Evolutionary conservation across 2,329 filamentous ascomycete species (phyloP), one percentile per base, ranked within the genome.

Genomic region (Aspergillus fijiensis): DNA sequence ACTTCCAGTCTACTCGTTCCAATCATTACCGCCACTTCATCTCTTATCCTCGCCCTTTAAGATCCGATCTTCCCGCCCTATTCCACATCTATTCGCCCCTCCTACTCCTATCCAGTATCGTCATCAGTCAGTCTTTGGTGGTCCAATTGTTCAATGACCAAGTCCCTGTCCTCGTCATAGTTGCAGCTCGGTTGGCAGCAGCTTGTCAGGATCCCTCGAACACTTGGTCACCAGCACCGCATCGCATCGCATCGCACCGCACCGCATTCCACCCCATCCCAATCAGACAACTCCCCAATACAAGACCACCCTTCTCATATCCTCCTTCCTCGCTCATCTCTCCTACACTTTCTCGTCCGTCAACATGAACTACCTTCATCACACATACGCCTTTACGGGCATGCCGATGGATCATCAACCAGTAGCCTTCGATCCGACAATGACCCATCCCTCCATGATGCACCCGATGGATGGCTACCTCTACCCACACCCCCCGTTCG

Each of bases 321-420:
- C 21, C 27, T 50, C 16, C 35, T 50, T 21, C 56, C 50, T 54
- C 49, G 39, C 51, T 54, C 49, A 57, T 54, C 42, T 27, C 57
- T 60, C 33, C 53, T 53, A 25, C 21, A 7, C 57, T 56, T 29
- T 27, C 60, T 49, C 19, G 52, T 57, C 59, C 57, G 60, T 66
- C 63, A 63, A 57, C 63, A 78, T 78, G 76, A 77, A 73, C 54
- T 78, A 75, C 58, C 69, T 76, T 16, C 74, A 77, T 59, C 72
- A 74, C 47, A 68, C 75, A 57, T 78, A 74, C 65, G 65, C 69
- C 31, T 78, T 73, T 57, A 63, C 69, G 49, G 70, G 67, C 12
- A 63, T 76, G 21, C 74, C 73, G 33, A 71, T 78, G 65, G 74
- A 78, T 33, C 75, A 78, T 31, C 75, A 77, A 54, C 63, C 71